phyloP scores from a whole-genome alignment of 306 rosid species.

The Datisca glomerata region DNA sequence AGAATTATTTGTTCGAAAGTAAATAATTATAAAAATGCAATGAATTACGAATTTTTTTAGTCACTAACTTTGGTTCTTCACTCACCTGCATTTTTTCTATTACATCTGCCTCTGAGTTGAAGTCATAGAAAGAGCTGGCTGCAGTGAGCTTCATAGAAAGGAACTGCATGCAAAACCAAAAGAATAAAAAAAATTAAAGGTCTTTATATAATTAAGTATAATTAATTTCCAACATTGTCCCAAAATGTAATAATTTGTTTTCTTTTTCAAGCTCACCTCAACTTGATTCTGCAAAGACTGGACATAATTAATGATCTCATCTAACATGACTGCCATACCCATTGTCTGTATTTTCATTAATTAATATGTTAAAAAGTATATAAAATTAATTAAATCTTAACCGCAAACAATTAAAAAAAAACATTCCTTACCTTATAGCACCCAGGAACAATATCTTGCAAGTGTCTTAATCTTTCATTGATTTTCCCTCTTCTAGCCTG shows the following conservation, averaged over 20 bases:
- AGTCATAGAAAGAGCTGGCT: constrained; percentile 73
- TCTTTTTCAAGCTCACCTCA: constrained; percentile 42
- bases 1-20: too few species aligned
- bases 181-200: not conserved
- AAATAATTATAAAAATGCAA: too few species aligned
- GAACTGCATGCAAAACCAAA: constrained; percentile 42
- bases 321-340: constrained; percentile 99
- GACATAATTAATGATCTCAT: constrained; percentile 91
- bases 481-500: constrained; percentile 97
- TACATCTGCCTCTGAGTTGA: constrained; percentile 68
- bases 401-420: not conserved
- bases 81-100: constrained; percentile 70
- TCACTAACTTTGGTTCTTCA: too few species aligned
- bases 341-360: constrained; percentile 55
- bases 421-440: constrained; percentile 59
- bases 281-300: constrained; percentile 97
- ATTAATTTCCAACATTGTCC: too few species aligned
- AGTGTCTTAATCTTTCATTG: constrained; percentile 73
- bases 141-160: constrained; percentile 91
- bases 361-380: too few species aligned
- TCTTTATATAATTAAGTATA: too few species aligned
- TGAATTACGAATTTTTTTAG: too few species aligned
- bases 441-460: constrained; percentile 92
- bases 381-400: not conserved
- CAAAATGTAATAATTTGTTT: not conserved